phyloP scores from a whole-genome alignment of 768 basidiomycete genomes.

The Tremella yokohamensis region DNA sequence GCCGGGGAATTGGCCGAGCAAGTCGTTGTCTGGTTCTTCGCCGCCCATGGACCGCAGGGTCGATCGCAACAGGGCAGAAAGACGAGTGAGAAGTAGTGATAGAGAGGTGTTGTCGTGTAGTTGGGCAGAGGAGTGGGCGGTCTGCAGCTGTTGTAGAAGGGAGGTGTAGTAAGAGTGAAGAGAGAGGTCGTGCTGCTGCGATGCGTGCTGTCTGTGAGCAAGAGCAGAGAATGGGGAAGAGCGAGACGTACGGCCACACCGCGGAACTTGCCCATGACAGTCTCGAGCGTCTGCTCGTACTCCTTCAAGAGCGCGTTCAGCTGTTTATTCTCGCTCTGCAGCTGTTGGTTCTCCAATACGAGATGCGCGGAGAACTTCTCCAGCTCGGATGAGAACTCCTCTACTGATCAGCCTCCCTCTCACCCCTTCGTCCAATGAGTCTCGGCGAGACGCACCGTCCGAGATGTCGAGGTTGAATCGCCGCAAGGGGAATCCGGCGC shows the following conservation, averaged over 20 bases:
- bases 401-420: slow-evolving; percentile 54
- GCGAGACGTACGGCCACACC: slow-evolving; percentile 70
- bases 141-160: slow-evolving; percentile 58
- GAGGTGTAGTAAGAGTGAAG: slow-evolving; percentile 85
- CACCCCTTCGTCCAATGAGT: background rate
- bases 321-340: slow-evolving; percentile 94
- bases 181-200: slow-evolving; percentile 82
- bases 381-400: slow-evolving; percentile 85
- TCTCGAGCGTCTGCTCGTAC: slow-evolving; percentile 90
- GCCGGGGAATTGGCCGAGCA: slow-evolving; percentile 17
- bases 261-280: slow-evolving; percentile 93
- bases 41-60: slow-evolving; percentile 64
- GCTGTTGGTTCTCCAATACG: slow-evolving; percentile 86
- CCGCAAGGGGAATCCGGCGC: slow-evolving; percentile 72
- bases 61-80: slow-evolving; percentile 66
- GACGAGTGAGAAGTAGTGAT: slow-evolving; percentile 65
- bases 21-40: slow-evolving; percentile 52
- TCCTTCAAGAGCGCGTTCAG: slow-evolving; percentile 82
- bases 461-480: slow-evolving; percentile 84
- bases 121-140: slow-evolving; percentile 45
- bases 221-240: background rate
- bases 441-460: slow-evolving; percentile 39
- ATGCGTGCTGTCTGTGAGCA: slow-evolving; percentile 64
- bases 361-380: slow-evolving; percentile 85
- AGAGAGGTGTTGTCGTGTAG: slow-evolving; percentile 62